Conservation (phyloP, 352 stramenopile species). For the Elongisporangium undulatum region DNA sequence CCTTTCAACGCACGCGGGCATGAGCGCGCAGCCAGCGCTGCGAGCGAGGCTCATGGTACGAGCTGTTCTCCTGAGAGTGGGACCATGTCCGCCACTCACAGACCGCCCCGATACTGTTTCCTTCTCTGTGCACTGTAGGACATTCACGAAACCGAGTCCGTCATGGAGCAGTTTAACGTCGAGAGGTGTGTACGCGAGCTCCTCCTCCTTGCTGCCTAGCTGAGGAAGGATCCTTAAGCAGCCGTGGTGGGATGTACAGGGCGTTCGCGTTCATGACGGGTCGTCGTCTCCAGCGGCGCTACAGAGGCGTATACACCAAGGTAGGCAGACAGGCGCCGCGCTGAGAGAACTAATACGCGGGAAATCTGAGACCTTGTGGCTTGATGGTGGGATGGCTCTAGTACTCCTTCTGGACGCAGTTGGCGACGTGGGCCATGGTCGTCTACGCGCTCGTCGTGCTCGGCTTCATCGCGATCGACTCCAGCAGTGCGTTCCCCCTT, state of each 20-base stretch:
- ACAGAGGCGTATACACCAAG: slow-evolving; percentile 54
- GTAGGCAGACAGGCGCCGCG: slow-evolving; percentile 3
- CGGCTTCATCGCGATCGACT: slow-evolving; percentile 22
- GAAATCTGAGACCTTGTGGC: not conserved
- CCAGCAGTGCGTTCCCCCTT: slow-evolving; percentile 13
- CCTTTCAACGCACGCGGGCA: not conserved
- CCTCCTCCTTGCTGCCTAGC: not conserved
- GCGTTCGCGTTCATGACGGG: slow-evolving; percentile 57
- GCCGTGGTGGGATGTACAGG: not conserved
- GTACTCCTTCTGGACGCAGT: slow-evolving; percentile 39
- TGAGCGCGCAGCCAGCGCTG: not conserved
- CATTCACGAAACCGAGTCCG: not conserved
- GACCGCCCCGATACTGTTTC: not conserved
- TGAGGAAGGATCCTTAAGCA: not conserved
- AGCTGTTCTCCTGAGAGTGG: not conserved
- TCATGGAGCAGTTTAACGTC: not conserved
- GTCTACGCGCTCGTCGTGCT: slow-evolving; percentile 52
- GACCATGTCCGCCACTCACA: not conserved
- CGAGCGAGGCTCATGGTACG: not conserved
- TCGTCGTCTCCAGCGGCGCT: slow-evolving; percentile 43
- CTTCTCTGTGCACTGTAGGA: not conserved
- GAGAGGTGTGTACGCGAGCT: not conserved
- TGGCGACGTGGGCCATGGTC: slow-evolving; percentile 50
- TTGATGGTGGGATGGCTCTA: not conserved
- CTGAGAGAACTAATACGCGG: not conserved